A percentile compares a stretch with the other conserved stretches of the same genome.
Conservation (phyloP, 805 yeast genomes). For the Metschnikowia similis region DNA sequence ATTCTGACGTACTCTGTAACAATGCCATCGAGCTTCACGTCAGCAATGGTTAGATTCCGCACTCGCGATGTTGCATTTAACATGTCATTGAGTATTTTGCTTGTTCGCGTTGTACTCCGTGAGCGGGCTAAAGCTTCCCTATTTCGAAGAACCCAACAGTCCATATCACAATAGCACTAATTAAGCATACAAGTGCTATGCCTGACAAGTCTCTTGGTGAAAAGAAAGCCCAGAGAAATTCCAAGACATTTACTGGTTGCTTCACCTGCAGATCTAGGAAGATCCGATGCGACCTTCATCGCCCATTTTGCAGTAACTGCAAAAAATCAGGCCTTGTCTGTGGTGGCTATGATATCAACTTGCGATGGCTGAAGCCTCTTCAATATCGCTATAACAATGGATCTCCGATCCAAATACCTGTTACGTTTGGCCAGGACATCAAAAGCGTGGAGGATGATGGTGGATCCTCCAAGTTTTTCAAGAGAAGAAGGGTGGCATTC, state of each 20-base stretch:
- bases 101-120: conserved; percentile 1
- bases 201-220: neutral
- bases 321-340: conserved; percentile 62
- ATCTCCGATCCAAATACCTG: conserved; percentile 27
- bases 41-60: neutral
- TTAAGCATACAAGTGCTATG: neutral
- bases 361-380: conserved; percentile 68
- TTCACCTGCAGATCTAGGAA: conserved; percentile 81
- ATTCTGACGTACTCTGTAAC: neutral
- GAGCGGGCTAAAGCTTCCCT: neutral
- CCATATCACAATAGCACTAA: neutral
- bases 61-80: neutral
- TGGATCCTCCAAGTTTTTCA: conserved; percentile 45
- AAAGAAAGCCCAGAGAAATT: conserved; percentile 8
- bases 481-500: conserved; percentile 67
- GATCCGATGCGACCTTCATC: conserved; percentile 71
- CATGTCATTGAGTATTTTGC: neutral
- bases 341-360: conserved; percentile 78
- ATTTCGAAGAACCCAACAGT: neutral
- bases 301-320: conserved; percentile 73
- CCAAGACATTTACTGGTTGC: conserved; percentile 82
- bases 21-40: neutral
- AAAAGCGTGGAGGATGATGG: conserved; percentile 12
- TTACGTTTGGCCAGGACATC: conserved; percentile 24
- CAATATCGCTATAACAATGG: conserved; percentile 27